Evolutionary conservation across 768 basidiomycete species (phyloP).

Genomic region (Flagelloscypha sp.): DNA sequence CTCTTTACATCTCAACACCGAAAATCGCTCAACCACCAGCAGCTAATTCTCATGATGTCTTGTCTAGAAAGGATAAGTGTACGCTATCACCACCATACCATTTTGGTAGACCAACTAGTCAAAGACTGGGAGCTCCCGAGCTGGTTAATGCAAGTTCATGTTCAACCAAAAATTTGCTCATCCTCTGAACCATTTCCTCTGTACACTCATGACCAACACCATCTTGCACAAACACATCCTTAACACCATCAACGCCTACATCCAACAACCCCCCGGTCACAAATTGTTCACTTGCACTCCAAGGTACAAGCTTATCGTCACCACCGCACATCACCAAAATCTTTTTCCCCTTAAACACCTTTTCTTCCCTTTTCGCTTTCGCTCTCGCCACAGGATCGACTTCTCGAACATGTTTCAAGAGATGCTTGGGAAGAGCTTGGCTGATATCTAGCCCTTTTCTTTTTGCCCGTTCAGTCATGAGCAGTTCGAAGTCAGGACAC

Average conservation of each 20-base stretch:
- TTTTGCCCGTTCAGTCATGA: constrained; percentile 52
- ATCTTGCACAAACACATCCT: constrained; percentile 45
- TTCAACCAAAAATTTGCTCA: constrained; percentile 26
- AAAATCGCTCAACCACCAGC: no score
- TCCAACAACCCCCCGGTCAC: constrained; percentile 46
- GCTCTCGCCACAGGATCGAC: constrained; percentile 32
- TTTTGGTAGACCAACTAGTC: no score
- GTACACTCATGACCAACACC: constrained; percentile 59
- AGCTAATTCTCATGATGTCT: no score
- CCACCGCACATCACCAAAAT: constrained; percentile 65
- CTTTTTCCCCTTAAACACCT: constrained; percentile 66
- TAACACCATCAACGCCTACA: constrained; percentile 45
- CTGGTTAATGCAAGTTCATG: no score
- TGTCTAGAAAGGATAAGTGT: no score
- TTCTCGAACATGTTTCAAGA: constrained; percentile 37
- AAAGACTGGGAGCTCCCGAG: no score
- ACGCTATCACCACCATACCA: no score
- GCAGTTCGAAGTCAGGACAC: constrained; percentile 57
- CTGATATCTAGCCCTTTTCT: constrained; percentile 18
- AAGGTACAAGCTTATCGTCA: constrained; percentile 61
- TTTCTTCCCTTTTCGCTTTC: no score
- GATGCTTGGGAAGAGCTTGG: constrained; percentile 36
- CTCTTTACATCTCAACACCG: no score
- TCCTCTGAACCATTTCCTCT: constrained; percentile 46
- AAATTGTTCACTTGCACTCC: constrained; percentile 46